phyloP scores from a whole-genome alignment of 2,329 filamentous ascomycete genomes.

The Ascomycota sp. region DNA sequence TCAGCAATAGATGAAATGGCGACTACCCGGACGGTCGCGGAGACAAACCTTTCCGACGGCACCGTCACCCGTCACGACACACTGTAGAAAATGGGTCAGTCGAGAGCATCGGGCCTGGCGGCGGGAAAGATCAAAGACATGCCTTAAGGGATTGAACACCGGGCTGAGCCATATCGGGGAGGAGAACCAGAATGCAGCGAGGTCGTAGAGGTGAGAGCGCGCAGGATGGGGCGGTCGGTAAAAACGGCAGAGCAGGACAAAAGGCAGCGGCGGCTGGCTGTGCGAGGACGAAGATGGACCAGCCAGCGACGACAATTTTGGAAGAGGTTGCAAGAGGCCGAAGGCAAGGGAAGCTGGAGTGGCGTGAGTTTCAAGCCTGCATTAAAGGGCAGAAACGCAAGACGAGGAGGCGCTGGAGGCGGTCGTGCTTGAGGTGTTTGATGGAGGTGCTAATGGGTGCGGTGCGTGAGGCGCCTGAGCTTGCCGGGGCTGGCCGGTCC shows the following conservation, averaged over 20 bases:
- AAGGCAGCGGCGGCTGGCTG: not conserved
- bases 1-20: too few species aligned
- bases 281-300: constrained; percentile 1
- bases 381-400: constrained; percentile 2
- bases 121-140: constrained; percentile 10
- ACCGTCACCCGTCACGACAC: constrained; percentile 97
- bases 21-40: constrained; percentile 1
- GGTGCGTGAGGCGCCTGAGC: not conserved
- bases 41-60: constrained; percentile 77
- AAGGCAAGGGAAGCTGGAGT: not conserved
- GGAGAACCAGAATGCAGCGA: not conserved
- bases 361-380: constrained; percentile 2
- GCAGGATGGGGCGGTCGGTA: not conserved
- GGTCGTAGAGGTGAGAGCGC: not conserved
- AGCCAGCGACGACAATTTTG: constrained; percentile 1
- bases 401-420: not conserved
- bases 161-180: constrained; percentile 42
- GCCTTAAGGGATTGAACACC: constrained; percentile 84
- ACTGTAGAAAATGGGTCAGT: constrained; percentile 33
- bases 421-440: not conserved
- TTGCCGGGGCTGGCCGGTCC: not conserved
- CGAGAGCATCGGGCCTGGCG: not conserved
- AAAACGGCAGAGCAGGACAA: not conserved
- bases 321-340: constrained; percentile 2
- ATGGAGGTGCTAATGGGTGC: too few species aligned